These are phyloP conservation scores for Cadophora malorum DNA, from an alignment of 2,329 filamentous ascomycete species.

Conservation along the genomic window DNA sequence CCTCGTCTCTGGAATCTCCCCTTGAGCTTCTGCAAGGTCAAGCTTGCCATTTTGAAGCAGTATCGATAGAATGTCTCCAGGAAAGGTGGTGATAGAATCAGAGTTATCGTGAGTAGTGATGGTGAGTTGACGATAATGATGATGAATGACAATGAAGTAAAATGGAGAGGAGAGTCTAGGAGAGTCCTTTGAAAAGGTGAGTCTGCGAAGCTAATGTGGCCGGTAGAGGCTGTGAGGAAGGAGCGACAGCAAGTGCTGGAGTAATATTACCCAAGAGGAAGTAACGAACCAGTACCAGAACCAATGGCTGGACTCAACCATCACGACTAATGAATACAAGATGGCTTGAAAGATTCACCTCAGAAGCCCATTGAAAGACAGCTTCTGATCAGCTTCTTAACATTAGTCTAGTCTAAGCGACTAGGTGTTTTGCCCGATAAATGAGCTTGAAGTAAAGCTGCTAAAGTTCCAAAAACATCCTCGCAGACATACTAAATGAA, in stretches of 20 bases:
- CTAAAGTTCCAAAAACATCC: constrained; percentile 35
- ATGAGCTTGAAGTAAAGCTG: constrained; percentile 29
- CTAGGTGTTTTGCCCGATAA: constrained; percentile 22
- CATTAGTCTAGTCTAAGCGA: constrained; percentile 25
- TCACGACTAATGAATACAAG: too few relatives aligned
- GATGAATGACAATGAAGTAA: background rate
- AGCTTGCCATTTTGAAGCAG: too few relatives aligned
- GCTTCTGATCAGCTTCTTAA: background rate
- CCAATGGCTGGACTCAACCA: too few relatives aligned
- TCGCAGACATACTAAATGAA: constrained; percentile 31
- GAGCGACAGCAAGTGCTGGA: background rate
- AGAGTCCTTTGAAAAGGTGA: background rate
- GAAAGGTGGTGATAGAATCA: too few relatives aligned
- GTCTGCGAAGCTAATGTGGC: background rate
- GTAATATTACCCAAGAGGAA: background rate
- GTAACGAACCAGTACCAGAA: background rate
- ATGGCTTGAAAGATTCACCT: background rate
- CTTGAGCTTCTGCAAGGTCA: too few relatives aligned
- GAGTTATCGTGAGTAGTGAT: background rate
- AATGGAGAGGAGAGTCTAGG: background rate
- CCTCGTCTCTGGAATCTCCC: too few relatives aligned
- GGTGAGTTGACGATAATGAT: background rate
- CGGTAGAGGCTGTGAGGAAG: background rate
- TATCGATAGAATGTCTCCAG: too few relatives aligned
- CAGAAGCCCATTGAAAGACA: background rate